phyloP scores from a whole-genome alignment of 2,329 filamentous ascomycete genomes.

The Aspergillus sp. region DNA sequence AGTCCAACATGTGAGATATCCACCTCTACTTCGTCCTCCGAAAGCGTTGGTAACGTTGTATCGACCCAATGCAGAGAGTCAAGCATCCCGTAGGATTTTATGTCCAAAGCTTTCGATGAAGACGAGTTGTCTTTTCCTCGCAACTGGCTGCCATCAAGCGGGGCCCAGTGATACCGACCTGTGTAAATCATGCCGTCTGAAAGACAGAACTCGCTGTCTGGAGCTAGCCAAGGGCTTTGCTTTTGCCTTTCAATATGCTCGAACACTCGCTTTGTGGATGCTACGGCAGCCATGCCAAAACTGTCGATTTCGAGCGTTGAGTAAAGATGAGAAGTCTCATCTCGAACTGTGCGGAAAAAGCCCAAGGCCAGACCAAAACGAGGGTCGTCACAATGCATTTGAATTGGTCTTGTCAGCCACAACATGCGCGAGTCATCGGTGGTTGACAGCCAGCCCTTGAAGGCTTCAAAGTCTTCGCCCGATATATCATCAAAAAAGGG shows the following conservation, averaged over 20 bases:
- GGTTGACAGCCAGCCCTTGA: not conserved
- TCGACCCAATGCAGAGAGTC: slow-evolving; percentile 6
- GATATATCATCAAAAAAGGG: slow-evolving; percentile 8
- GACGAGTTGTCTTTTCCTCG: not conserved
- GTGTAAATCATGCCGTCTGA: slow-evolving; percentile 5
- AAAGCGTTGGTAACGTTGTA: not conserved
- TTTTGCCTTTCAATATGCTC: slow-evolving; percentile 1
- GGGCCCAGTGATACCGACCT: slow-evolving; percentile 7
- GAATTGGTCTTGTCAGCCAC: slow-evolving; percentile 5
- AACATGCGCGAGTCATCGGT: not conserved
- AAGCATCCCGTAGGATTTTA: slow-evolving; percentile 6
- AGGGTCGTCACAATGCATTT: slow-evolving; percentile 8
- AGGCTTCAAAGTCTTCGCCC: not conserved
- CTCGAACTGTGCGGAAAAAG: slow-evolving; percentile 6
- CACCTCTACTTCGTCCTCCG: slow-evolving; percentile 24
- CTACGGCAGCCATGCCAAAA: slow-evolving; percentile 1
- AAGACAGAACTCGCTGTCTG: slow-evolving; percentile 11
- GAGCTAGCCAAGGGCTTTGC: not conserved
- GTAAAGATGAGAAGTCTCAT: slow-evolving; percentile 6
- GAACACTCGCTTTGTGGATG: slow-evolving; percentile 2
- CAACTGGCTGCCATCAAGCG: slow-evolving; percentile 1
- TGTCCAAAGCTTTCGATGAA: slow-evolving; percentile 1
- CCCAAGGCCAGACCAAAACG: slow-evolving; percentile 6
- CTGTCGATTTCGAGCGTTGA: slow-evolving; percentile 9
- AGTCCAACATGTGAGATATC: slow-evolving; percentile 28